A percentile compares a stretch with the other conserved stretches of the same genome.
Evolutionary conservation across 768 basidiomycete genomes (phyloP).

Genomic region (Mycena galopus): DNA sequence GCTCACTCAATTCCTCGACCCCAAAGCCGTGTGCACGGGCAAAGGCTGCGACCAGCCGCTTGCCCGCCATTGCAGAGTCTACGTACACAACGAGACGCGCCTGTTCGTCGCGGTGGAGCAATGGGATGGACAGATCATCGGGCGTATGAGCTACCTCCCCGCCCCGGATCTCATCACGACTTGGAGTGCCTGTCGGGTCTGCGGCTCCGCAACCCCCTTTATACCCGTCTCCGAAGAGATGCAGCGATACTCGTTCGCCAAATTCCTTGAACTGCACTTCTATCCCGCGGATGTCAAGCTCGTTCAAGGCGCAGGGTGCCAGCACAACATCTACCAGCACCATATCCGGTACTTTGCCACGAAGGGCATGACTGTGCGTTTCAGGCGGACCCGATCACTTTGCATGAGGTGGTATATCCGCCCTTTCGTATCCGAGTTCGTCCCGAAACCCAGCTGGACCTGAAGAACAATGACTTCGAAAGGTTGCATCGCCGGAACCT

Average conservation of each 20-base stretch:
- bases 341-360: slow-evolving; percentile 93
- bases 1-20: slow-evolving; percentile 76
- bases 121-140: slow-evolving; percentile 84
- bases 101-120: slow-evolving; percentile 90
- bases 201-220: slow-evolving; percentile 85
- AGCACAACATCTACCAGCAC: slow-evolving; percentile 94
- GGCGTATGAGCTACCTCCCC: slow-evolving; percentile 63
- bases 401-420: slow-evolving; percentile 92
- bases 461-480: slow-evolving; percentile 94
- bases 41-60: slow-evolving; percentile 88
- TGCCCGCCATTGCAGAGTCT: slow-evolving; percentile 89
- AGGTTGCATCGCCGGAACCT: slow-evolving; percentile 78
- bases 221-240: slow-evolving; percentile 93
- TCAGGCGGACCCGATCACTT: slow-evolving; percentile 83
- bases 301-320: slow-evolving; percentile 90
- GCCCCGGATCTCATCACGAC: slow-evolving; percentile 87
- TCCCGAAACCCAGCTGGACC: slow-evolving; percentile 87
- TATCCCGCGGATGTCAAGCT: slow-evolving; percentile 90
- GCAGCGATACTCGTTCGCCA: slow-evolving; percentile 94
- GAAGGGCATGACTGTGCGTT: slow-evolving; percentile 87
- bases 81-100: slow-evolving; percentile 88
- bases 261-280: slow-evolving; percentile 96
- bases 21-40: slow-evolving; percentile 82
- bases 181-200: slow-evolving; percentile 89
- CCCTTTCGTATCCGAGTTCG: slow-evolving; percentile 88